Percentiles rank a stretch among this genome's conserved stretches.
Evolutionary conservation across 1,284 basidiomycete genomes (phyloP).

Genomic region (Puccinia horiana): DNA sequence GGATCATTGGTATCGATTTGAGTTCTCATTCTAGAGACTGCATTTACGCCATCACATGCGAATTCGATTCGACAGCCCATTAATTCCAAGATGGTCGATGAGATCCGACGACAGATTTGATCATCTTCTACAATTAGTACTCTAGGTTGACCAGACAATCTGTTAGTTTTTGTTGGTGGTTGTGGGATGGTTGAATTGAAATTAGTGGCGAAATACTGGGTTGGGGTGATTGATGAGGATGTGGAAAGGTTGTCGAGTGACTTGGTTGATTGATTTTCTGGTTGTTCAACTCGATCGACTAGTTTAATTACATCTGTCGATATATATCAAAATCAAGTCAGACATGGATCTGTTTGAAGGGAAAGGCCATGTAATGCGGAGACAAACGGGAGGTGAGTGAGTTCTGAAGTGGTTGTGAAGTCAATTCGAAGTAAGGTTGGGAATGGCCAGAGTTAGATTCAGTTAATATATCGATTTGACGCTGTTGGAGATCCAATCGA

Average conservation of each 20-base stretch:
- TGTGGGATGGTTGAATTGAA: neutral
- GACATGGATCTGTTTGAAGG: neutral
- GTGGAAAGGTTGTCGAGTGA: conserved; percentile 42
- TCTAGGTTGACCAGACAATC: conserved; percentile 58
- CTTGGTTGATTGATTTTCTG: conserved; percentile 51
- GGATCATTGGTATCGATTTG: conserved; percentile 62
- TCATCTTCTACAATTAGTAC: conserved; percentile 95
- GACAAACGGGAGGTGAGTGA: conserved; percentile 25
- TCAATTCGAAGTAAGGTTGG: neutral
- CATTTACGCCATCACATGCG: conserved; percentile 86
- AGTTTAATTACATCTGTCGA: conserved; percentile 10
- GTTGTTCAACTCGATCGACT: conserved; percentile 10
- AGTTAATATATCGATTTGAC: conserved; percentile 19
- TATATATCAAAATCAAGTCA: neutral
- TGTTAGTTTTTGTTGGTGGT: conserved; percentile 6
- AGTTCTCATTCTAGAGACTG: conserved; percentile 92
- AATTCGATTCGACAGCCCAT: conserved; percentile 94
- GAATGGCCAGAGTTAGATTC: neutral
- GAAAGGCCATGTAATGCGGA: neutral
- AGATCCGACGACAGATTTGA: conserved; percentile 80
- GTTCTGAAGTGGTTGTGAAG: conserved; percentile 1
- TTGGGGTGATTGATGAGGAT: neutral
- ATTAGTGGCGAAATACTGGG: conserved; percentile 11
- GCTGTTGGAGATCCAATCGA: conserved; percentile 34
- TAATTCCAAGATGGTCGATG: conserved; percentile 89